phyloP scores from a whole-genome alignment of 116 monocot species.

The Trichopus zeylanicus region DNA sequence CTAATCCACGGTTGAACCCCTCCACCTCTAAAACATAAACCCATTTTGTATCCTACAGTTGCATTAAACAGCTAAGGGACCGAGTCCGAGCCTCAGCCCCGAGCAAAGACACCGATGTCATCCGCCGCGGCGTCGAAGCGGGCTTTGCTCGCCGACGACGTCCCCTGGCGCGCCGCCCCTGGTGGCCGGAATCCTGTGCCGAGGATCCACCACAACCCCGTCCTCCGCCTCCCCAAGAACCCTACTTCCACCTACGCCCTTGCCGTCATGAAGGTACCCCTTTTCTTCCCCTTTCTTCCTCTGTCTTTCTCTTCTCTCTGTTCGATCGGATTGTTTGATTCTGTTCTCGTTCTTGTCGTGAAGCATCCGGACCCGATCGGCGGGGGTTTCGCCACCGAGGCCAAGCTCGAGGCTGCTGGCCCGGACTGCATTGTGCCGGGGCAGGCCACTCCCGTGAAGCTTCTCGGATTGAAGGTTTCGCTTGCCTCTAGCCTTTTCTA shows the following conservation, averaged over 20 bases:
- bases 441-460: conserved; percentile 56
- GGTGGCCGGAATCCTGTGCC: conserved; percentile 53
- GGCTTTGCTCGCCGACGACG: conserved; percentile 71
- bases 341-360: not conserved
- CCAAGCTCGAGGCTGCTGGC: conserved; percentile 69
- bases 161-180: conserved; percentile 65
- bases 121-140: conserved; percentile 24
- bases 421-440: conserved; percentile 89
- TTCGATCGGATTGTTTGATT: not conserved
- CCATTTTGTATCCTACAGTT: too few relatives aligned
- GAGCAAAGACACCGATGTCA: too few relatives aligned
- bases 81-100: too few relatives aligned
- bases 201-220: conserved; percentile 63
- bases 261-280: conserved; percentile 60
- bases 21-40: too few relatives aligned
- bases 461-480: conserved; percentile 78
- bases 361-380: conserved; percentile 74
- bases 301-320: not conserved
- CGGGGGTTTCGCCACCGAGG: conserved; percentile 75
- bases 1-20: too few relatives aligned
- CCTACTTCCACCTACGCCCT: conserved; percentile 51
- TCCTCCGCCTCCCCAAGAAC: conserved; percentile 58
- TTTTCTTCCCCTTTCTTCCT: not conserved
- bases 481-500: not conserved
- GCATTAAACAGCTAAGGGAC: too few relatives aligned